Evolutionary conservation across 768 basidiomycete genomes (phyloP).

Genomic region (Thelephora ganbajun): DNA sequence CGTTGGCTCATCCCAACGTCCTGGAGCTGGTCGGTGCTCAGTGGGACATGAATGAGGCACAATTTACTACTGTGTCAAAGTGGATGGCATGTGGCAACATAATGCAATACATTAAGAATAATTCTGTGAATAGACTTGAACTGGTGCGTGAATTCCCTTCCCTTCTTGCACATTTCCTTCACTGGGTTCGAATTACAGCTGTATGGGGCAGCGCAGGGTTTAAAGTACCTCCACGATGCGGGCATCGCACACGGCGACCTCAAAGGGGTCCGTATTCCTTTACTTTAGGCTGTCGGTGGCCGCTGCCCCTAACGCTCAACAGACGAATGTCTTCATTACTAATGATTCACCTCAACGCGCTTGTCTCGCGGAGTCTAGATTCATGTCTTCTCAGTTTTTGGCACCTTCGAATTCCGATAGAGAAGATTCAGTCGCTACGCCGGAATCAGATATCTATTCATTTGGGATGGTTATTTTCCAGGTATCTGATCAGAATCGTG

Average conservation of each 20-base stretch:
- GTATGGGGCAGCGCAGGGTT: too few species aligned
- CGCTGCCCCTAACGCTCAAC: too few species aligned
- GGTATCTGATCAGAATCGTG: neutral
- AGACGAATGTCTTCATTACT: conserved; percentile 14
- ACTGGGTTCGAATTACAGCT: too few species aligned
- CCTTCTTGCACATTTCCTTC: neutral
- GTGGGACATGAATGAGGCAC: neutral
- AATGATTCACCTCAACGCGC: conserved; percentile 5
- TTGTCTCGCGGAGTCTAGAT: conserved; percentile 13
- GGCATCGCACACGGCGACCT: too few species aligned
- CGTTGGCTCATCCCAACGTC: neutral
- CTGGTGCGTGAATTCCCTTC: conserved; percentile 1
- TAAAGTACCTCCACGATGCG: too few species aligned
- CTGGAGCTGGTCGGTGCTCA: conserved; percentile 2
- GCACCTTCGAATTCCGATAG: neutral
- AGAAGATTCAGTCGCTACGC: neutral
- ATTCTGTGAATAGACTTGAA: neutral
- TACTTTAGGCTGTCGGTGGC: too few species aligned
- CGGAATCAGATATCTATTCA: neutral
- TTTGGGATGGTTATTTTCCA: neutral
- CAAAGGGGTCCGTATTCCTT: too few species aligned
- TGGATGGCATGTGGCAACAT: conserved; percentile 8
- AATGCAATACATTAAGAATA: conserved; percentile 1
- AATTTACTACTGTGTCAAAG: conserved; percentile 1
- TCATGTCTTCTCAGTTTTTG: neutral